Conservation (phyloP, 73 alveolate species). For the Breviolum minutum region DNA sequence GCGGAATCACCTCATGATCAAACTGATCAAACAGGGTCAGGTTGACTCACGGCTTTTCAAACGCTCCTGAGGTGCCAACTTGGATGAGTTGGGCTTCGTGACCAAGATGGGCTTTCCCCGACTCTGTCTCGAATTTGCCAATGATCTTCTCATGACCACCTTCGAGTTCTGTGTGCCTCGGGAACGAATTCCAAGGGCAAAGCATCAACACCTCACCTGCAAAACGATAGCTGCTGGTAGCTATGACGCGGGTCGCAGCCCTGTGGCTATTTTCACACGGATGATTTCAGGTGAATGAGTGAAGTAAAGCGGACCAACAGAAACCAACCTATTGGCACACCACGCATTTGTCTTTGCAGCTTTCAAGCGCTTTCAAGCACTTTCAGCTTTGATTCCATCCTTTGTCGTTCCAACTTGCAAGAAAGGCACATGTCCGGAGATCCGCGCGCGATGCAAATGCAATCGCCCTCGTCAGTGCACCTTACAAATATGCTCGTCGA, state of each 20-base stretch:
- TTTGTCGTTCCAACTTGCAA: neutral
- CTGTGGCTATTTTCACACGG: no score
- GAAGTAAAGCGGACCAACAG: no score
- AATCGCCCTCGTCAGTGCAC: conserved; percentile 81
- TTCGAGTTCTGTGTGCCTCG: conserved; percentile 83
- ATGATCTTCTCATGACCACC: conserved; percentile 79
- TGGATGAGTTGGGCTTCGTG: conserved; percentile 57
- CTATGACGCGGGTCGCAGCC: no score
- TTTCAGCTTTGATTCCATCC: neutral
- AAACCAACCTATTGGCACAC: no score
- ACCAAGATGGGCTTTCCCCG: conserved; percentile 78
- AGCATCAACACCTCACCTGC: neutral
- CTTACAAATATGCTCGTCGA: neutral
- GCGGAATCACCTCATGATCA: conserved; percentile 49
- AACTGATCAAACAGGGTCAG: neutral
- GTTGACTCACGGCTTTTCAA: neutral
- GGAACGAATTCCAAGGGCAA: neutral
- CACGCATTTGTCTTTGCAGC: neutral
- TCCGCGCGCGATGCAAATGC: conserved; percentile 88
- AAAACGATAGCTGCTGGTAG: neutral
- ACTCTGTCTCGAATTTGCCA: conserved; percentile 71
- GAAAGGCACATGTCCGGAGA: conserved; percentile 60
- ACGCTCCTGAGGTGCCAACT: neutral
- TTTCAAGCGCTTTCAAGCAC: neutral
- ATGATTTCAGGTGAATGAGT: no score